Base-by-base conservation (phyloP, 495 filamentous ascomycete species). In the Astrothelium subdiscretum region DNA sequence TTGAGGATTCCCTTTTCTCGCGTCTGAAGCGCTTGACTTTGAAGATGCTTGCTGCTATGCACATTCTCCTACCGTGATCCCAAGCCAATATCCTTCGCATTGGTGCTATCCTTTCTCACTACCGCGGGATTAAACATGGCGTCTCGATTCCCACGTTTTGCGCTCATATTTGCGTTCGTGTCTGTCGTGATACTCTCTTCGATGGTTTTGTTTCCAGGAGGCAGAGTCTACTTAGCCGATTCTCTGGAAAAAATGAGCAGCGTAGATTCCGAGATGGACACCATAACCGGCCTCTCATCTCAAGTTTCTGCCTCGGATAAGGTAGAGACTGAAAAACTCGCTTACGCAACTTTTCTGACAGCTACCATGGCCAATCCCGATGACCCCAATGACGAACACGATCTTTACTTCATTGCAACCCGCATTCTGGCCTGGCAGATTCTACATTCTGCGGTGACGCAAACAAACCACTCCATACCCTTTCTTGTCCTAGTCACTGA, bases 321-420 rank as follows among this genome's bases (percentile, higher is more conserved):
- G 15, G 15, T 29, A 20, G 20, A 29, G 24, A 26, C 48, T 10
- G 48, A 54, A 54, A 59, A 3, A 38, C 6, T 59, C 6, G 57
- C 57, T 11, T 59, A 38, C n/a, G 57, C 57, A 42, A 59, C 57
- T 24, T 59, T 59, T 13, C 31, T 59, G 6, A 27, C 57, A 26
- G 29, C 29, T 12, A 42, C 57, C 26, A 54, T 54, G 48, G 48
- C 22, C 20, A 26, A 59, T 38, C 15, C 12, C 29, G 31, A 59
- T 22, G 57, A 35, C 13, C n/a, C 57, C 15, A 44, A 52, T 22
- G 42, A 59, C 1, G 43, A 60, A 44, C 70, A 73, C 10, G 72
- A 78, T 58, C 54, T 57, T 18, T 79, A 80, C 65, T 73, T 73
- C 52, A 63, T 64, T 35, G 71, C 70, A 4, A 70, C 59, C 1